Percentiles rank a stretch among this genome's conserved stretches.
phyloP scores from a whole-genome alignment of 371 early-diverging fungal species.

The Hamiltosporidium magnivora region DNA sequence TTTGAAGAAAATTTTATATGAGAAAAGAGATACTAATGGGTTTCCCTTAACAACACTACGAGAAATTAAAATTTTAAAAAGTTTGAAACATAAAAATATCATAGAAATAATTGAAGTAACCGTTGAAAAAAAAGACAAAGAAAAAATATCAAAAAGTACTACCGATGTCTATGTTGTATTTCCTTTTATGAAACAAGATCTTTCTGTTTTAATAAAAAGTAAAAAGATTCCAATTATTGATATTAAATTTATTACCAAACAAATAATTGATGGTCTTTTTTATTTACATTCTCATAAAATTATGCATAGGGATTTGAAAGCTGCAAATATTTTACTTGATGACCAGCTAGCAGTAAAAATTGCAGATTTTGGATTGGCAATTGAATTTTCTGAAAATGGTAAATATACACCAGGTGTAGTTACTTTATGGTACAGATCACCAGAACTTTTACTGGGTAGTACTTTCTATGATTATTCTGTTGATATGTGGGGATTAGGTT shows the following conservation, averaged over 20 bases:
- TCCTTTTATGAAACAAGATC: slow-evolving; percentile 89
- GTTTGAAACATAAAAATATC: slow-evolving; percentile 73
- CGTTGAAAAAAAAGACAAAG: slow-evolving; percentile 66
- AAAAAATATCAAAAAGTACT: background rate
- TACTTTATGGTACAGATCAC: slow-evolving; percentile 88
- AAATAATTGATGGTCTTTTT: slow-evolving; percentile 70
- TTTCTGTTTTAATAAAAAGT: slow-evolving; percentile 58
- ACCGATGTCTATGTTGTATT: slow-evolving; percentile 74
- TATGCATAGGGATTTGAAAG: slow-evolving; percentile 87
- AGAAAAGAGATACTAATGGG: slow-evolving; percentile 73
- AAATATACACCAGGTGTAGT: slow-evolving; percentile 87
- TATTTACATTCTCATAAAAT: slow-evolving; percentile 87
- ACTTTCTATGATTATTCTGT: background rate
- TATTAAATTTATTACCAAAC: slow-evolving; percentile 73
- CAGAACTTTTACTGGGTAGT: slow-evolving; percentile 84
- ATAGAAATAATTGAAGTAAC: slow-evolving; percentile 83
- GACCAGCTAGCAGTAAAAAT: slow-evolving; percentile 69
- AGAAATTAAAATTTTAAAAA: slow-evolving; percentile 83
- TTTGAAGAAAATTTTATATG: slow-evolving; percentile 82
- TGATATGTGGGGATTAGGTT: slow-evolving; percentile 1
- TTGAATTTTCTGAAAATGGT: slow-evolving; percentile 29
- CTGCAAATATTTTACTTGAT: slow-evolving; percentile 79
- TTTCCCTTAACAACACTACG: slow-evolving; percentile 85
- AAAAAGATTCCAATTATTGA: slow-evolving; percentile 58
- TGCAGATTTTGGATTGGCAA: slow-evolving; percentile 83